phyloP scores from a whole-genome alignment of 768 basidiomycete species.

The Leccinum fibrillosum region DNA sequence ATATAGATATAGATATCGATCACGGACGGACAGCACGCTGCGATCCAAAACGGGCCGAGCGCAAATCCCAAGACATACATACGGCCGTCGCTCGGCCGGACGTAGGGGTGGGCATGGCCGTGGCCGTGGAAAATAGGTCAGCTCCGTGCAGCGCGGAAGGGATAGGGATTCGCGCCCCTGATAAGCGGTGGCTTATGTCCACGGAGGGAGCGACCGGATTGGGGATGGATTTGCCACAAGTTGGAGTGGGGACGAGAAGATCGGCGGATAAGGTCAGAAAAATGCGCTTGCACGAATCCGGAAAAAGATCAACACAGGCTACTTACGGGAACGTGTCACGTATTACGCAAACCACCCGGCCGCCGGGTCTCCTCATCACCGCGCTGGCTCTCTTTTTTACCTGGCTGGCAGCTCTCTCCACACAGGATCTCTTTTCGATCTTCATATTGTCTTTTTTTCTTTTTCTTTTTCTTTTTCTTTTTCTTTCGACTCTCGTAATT shows the following conservation, averaged over 20 bases:
- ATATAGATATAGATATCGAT: slow-evolving; percentile 3
- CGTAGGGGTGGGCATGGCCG: too few relatives aligned
- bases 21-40: slow-evolving; percentile 6
- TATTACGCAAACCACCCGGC: not conserved
- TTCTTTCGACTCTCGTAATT: not conserved
- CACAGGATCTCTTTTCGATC: too few relatives aligned
- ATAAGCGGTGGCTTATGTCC: slow-evolving; percentile 25
- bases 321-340: slow-evolving; percentile 15
- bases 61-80: slow-evolving; percentile 17
- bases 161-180: slow-evolving; percentile 16
- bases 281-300: slow-evolving; percentile 10
- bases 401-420: too few relatives aligned
- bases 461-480: not conserved
- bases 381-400: not conserved
- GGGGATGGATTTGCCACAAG: slow-evolving; percentile 27
- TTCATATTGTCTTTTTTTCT: too few relatives aligned
- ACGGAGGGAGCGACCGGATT: slow-evolving; percentile 21
- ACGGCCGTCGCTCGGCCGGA: not conserved
- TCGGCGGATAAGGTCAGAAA: slow-evolving; percentile 36
- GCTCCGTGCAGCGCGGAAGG: slow-evolving; percentile 22
- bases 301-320: slow-evolving; percentile 32
- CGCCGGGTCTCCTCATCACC: slow-evolving; percentile 1
- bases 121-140: not conserved
- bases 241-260: slow-evolving; percentile 27
- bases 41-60: slow-evolving; percentile 24